Base-by-base conservation (phyloP, 2,329 filamentous ascomycete species). In the Byssothecium circinans region DNA sequence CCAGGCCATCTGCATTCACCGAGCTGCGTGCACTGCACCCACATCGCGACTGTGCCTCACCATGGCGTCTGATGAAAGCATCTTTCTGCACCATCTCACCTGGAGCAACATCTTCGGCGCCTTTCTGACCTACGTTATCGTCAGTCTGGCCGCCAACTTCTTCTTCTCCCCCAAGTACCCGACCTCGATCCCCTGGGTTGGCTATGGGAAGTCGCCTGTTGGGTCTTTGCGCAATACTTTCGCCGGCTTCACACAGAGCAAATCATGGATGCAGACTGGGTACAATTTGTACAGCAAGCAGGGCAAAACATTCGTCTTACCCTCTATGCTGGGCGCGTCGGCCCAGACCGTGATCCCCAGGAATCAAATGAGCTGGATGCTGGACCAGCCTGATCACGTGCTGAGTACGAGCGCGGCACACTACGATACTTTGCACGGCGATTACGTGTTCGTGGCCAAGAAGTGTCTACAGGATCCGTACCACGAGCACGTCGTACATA, bases 351-450 rank as follows among this genome's bases (percentile, higher is more conserved):
- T 74, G 4, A 47, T 75, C 5, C 71, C 72, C 10, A 50, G 41
- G 6, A 62, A 61, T 3, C 62, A 72, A 35, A 57, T 73, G 43
- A 34, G 44, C 14, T 76, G 74, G 74, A 63, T 77, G 37, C 54
- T 75, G 15, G 69, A 74, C 23, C 69, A 75, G 44, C 71, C 75
- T 2, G 74, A 76, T 41, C 47, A 56, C 23, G 56, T 75, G n/a
- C 56, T 74, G 10, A 73, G 65, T 43, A 61, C 63, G 2, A 54
- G 54, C 10, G 69, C 61, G 11, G 64, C 68, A 11, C 72, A 75
- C 45, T 69, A 69, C 44, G 70, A 75, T 25, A 18, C 50, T 0
- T 53, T 77, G n/a, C 58, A 67, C 19, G 72, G 68, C 17, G 62
- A 71, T 0, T 75, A 74, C 47, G 59, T 63, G 8, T 74, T 76